These are phyloP conservation scores for Dryas alaskensis DNA, from an alignment of 306 rosid genomes.

Conservation along the genomic window DNA sequence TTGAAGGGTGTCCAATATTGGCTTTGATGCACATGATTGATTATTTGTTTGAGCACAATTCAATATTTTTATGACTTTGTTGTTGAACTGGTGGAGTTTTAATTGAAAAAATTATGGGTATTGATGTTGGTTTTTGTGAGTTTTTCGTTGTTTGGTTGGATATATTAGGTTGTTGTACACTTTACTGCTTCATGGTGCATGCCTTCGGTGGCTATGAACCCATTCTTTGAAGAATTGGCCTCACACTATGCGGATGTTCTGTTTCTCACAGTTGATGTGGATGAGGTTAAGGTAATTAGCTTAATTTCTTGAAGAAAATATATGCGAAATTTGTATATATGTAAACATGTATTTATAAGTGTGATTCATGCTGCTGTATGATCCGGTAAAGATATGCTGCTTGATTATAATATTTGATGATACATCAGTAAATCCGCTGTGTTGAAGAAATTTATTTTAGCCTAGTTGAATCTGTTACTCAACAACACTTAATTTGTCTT, in stretches of 20 bases:
- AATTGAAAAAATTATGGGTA: background rate
- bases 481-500: background rate
- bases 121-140: background rate
- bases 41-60: too few relatives aligned
- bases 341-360: background rate
- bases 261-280: slow-evolving; percentile 89
- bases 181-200: slow-evolving; percentile 96
- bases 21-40: too few relatives aligned
- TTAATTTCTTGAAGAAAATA: slow-evolving; percentile 1
- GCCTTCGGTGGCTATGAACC: slow-evolving; percentile 89
- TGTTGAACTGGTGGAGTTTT: background rate
- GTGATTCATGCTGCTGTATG: too few relatives aligned
- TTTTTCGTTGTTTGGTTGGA: slow-evolving; percentile 17
- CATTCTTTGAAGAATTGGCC: slow-evolving; percentile 71
- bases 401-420: background rate
- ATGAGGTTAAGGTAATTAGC: slow-evolving; percentile 74
- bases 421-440: too few relatives aligned
- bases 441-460: background rate
- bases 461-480: background rate
- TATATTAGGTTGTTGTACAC: slow-evolving; percentile 69
- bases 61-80: background rate
- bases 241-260: slow-evolving; percentile 51
- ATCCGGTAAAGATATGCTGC: too few relatives aligned
- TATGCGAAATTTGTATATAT: background rate
- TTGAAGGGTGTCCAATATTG: too few relatives aligned